A percentile compares a stretch with the other conserved stretches of the same genome.
Conservation (phyloP, 768 basidiomycete species). For the Russula sp. region DNA sequence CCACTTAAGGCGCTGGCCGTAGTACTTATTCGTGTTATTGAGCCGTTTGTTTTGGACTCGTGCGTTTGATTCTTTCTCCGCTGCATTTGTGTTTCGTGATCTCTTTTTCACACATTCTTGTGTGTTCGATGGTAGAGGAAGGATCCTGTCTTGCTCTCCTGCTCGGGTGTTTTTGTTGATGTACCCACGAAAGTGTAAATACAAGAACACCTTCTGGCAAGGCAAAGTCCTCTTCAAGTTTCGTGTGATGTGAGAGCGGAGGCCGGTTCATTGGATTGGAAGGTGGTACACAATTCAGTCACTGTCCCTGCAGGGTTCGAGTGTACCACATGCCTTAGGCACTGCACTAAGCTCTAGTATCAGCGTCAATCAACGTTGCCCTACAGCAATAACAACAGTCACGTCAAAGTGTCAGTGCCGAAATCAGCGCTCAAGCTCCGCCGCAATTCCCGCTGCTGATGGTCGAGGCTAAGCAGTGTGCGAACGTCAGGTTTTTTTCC, state of each 20-base stretch:
- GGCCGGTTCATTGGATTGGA: not conserved
- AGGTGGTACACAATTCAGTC: not conserved
- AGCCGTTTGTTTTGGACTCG: constrained; percentile 23
- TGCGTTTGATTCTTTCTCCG: constrained; percentile 10
- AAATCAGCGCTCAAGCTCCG: not conserved
- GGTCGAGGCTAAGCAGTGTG: too few species aligned
- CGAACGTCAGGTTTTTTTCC: too few species aligned
- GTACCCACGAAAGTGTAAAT: not conserved
- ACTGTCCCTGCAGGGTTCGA: not conserved
- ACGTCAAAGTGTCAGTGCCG: not conserved
- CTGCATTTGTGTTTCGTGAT: constrained; percentile 26
- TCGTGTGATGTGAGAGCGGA: not conserved
- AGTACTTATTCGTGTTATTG: constrained; percentile 19
- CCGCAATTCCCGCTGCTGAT: too few species aligned
- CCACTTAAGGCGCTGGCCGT: constrained; percentile 5
- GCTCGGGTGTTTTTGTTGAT: not conserved
- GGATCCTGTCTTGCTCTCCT: not conserved
- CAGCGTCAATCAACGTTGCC: not conserved
- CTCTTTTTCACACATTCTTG: constrained; percentile 6
- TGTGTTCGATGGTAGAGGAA: constrained; percentile 21
- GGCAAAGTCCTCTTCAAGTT: not conserved
- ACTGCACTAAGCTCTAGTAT: not conserved
- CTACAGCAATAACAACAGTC: not conserved
- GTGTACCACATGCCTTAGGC: too few species aligned
- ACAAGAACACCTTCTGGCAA: not conserved